Evolutionary conservation across 2,329 filamentous ascomycete species (phyloP).

Genomic region (Sporothrix brasiliensis): DNA sequence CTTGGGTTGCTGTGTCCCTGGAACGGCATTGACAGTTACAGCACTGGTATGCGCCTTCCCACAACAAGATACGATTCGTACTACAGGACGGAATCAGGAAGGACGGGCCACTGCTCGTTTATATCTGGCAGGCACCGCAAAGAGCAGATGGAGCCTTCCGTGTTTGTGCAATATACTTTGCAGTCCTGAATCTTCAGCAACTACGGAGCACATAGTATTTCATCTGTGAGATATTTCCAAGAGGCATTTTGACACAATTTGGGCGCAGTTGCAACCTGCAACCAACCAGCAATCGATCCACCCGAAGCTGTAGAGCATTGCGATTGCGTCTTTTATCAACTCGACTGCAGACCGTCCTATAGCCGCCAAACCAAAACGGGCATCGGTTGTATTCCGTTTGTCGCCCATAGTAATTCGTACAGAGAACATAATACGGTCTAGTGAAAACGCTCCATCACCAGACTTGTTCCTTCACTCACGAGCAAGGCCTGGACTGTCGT

Average conservation of each 20-base stretch:
- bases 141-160: background rate
- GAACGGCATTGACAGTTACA: slow-evolving; percentile 18
- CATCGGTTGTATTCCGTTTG: background rate
- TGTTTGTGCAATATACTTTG: background rate
- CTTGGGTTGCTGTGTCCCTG: background rate
- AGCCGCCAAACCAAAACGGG: slow-evolving; percentile 13
- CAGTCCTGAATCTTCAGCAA: background rate
- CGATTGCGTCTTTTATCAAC: slow-evolving; percentile 17
- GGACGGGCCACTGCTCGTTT: background rate
- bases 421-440: background rate
- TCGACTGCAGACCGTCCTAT: background rate
- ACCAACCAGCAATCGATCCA: background rate
- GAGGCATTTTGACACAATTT: background rate
- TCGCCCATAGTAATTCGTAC: too few relatives aligned
- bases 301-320: too few relatives aligned
- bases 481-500: background rate
- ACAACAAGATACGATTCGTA: too few relatives aligned
- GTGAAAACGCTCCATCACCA: background rate
- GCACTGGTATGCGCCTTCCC: slow-evolving; percentile 4
- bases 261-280: background rate
- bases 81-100: background rate
- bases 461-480: background rate
- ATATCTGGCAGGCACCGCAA: slow-evolving; percentile 7
- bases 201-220: background rate
- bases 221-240: background rate